Evolutionary conservation across 1,284 basidiomycete genomes (phyloP).

Genomic region (Kwoniella shivajii): DNA sequence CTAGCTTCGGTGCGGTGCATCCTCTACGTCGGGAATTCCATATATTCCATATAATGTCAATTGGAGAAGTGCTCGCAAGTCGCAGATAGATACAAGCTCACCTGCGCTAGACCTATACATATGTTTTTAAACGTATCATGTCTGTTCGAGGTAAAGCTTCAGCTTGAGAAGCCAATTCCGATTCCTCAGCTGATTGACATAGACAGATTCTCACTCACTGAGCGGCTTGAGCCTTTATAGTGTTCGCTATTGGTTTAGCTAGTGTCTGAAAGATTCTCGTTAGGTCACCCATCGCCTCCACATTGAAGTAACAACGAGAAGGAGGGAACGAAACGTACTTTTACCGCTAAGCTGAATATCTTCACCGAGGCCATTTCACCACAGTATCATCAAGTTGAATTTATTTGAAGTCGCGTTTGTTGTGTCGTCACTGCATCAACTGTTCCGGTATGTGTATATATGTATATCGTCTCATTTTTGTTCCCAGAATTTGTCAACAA

Average conservation of each 20-base stretch:
- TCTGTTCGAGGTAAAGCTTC: conserved; percentile 60
- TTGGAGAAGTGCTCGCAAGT: no score
- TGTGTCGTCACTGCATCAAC: not conserved
- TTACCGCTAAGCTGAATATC: conserved; percentile 66
- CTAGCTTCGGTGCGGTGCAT: conserved; percentile 78
- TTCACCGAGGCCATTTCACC: conserved; percentile 66
- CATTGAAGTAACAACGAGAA: not conserved
- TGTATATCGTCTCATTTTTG: not conserved
- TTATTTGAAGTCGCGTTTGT: not conserved
- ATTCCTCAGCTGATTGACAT: no score
- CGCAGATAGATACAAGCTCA: conserved; percentile 13
- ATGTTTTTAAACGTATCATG: conserved; percentile 74
- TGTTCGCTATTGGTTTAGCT: conserved; percentile 78
- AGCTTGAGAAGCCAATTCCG: no score
- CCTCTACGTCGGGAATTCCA: conserved; percentile 32
- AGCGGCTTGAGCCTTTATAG: conserved; percentile 73
- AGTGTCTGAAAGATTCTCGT: conserved; percentile 61
- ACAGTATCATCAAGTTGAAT: not conserved
- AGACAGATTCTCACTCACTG: conserved; percentile 64
- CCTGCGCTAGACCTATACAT: conserved; percentile 77
- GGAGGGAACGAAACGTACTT: no score
- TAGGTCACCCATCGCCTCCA: not conserved
- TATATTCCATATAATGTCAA: no score
- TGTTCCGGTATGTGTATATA: no score
- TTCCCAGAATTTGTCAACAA: not conserved